Conservation (phyloP, 345 rosid genomes). For the Fremontodendron californicum region DNA sequence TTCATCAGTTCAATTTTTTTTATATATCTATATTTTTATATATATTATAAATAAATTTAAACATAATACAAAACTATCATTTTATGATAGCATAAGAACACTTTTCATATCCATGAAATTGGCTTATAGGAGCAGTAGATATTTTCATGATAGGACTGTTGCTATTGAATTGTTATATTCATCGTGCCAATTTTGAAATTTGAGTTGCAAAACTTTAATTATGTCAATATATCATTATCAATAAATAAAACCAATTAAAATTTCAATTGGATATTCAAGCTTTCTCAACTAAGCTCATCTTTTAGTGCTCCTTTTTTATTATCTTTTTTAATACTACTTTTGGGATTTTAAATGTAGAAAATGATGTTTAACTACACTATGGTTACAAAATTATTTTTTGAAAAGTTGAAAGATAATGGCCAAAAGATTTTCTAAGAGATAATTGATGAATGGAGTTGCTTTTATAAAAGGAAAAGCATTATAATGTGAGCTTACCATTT, state of each 20-base stretch:
- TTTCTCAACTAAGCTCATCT: not conserved
- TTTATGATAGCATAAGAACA: not conserved
- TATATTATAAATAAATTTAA: no score
- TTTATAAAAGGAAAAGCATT: no score
- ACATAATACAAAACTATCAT: no score
- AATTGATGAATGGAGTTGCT: no score
- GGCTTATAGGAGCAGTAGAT: not conserved
- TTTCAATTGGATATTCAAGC: not conserved
- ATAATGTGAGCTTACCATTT: no score
- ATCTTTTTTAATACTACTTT: not conserved
- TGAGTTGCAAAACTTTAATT: not conserved
- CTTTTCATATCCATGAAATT: not conserved
- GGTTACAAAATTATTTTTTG: no score
- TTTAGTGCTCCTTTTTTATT: not conserved
- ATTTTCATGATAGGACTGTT: not conserved
- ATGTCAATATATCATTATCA: not conserved
- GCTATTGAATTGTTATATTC: not conserved
- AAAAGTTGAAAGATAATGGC: not conserved
- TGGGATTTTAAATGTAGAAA: not conserved
- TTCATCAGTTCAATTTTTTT: no score
- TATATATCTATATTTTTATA: no score
- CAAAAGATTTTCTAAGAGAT: not conserved
- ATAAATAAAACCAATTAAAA: not conserved
- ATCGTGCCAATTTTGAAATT: not conserved
- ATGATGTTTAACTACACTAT: not conserved